Percentiles rank a stretch among this genome's conserved stretches.
Conservation (phyloP, 805 yeast species). For the Zygoascus ofunaensis region DNA sequence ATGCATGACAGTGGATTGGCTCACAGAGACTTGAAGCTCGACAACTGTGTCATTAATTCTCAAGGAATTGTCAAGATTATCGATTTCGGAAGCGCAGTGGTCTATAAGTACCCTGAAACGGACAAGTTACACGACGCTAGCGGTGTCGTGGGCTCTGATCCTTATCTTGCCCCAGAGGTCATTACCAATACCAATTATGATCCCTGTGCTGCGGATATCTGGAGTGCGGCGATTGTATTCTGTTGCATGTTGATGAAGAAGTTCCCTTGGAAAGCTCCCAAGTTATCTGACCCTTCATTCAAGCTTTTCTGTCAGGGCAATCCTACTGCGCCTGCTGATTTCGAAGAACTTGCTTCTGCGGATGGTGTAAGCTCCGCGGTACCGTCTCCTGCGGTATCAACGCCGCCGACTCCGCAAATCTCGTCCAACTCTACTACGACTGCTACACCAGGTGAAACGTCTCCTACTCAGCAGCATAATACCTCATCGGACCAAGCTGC, state of each 20-base stretch:
- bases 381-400: neutral
- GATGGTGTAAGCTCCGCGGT: neutral
- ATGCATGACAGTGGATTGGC: slow-evolving; percentile 80
- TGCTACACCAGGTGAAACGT: neutral
- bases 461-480: neutral
- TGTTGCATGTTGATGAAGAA: slow-evolving; percentile 87
- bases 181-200: slow-evolving; percentile 74
- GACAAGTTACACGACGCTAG: slow-evolving; percentile 63
- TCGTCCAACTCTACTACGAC: neutral
- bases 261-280: slow-evolving; percentile 94
- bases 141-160: slow-evolving; percentile 83
- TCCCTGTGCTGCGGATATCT: slow-evolving; percentile 87
- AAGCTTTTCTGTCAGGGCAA: slow-evolving; percentile 50
- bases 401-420: neutral
- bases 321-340: neutral
- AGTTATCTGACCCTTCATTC: slow-evolving; percentile 70
- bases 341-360: slow-evolving; percentile 18
- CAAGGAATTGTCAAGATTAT: slow-evolving; percentile 83
- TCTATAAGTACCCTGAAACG: slow-evolving; percentile 78
- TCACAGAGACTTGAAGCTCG: slow-evolving; percentile 84
- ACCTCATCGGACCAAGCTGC: neutral
- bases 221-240: slow-evolving; percentile 87
- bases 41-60: slow-evolving; percentile 78
- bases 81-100: slow-evolving; percentile 91
- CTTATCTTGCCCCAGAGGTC: slow-evolving; percentile 88